These are phyloP conservation scores for Wickerhamomyces bisporus DNA, from an alignment of 805 yeast genomes.

Conservation along the genomic window DNA sequence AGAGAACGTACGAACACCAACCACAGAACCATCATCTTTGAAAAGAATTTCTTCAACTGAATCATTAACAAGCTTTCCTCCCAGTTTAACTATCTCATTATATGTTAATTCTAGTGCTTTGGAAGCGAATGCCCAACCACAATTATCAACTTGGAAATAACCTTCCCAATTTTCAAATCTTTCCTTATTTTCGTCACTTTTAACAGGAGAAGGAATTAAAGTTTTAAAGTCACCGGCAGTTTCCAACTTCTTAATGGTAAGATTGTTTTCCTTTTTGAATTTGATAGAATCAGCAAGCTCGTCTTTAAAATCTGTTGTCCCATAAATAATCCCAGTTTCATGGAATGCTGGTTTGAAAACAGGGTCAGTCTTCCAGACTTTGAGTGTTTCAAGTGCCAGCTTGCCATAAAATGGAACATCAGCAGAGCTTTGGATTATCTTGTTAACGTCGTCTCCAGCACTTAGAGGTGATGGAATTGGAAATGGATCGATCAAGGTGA, in stretches of 20 bases:
- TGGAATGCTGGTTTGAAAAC: conserved; percentile 27
- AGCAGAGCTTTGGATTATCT: conserved; percentile 28
- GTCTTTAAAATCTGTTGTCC: conserved; percentile 10
- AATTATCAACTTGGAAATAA: conserved; percentile 24
- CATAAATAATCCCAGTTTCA: conserved; percentile 30
- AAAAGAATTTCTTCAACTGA: conserved; percentile 15
- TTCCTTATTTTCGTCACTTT: not conserved
- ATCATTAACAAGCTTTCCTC: conserved; percentile 26
- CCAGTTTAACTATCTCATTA: conserved; percentile 25
- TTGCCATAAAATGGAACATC: conserved; percentile 18
- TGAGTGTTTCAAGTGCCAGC: conserved; percentile 30
- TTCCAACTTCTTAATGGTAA: conserved; percentile 6
- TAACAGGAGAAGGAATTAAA: conserved; percentile 1
- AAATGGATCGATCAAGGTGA: conserved; percentile 28
- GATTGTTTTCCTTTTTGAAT: conserved; percentile 9
- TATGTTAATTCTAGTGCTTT: conserved; percentile 26
- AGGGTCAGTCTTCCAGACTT: conserved; percentile 29
- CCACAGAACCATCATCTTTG: too few relatives aligned
- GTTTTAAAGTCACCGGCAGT: conserved; percentile 6
- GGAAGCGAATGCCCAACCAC: conserved; percentile 35
- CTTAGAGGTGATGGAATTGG: conserved; percentile 32
- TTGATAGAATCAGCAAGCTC: conserved; percentile 11
- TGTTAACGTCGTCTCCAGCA: conserved; percentile 39
- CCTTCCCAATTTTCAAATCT: conserved; percentile 28
- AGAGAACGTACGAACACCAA: conserved; percentile 26